Conservation (phyloP, 306 rosid genomes). For the Trichosanthes cucumerina region DNA sequence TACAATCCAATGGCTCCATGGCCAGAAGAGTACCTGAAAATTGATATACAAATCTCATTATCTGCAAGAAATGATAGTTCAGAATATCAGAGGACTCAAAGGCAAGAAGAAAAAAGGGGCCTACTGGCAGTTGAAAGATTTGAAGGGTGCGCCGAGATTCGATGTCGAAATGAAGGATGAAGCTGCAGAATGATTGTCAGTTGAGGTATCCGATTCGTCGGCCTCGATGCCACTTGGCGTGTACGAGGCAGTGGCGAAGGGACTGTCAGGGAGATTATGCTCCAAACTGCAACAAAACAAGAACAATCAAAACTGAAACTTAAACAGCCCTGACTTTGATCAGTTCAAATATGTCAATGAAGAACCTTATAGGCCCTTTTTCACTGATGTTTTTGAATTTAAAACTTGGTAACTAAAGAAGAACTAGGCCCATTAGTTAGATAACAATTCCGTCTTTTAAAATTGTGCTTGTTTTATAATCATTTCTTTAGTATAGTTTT, state of each 20-base stretch:
- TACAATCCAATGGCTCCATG: conserved; percentile 59
- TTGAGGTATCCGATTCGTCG: conserved; percentile 26
- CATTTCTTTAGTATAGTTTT: too few species aligned
- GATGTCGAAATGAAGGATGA: conserved; percentile 42
- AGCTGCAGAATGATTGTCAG: conserved; percentile 15
- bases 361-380: background rate
- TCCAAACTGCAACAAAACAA: conserved; percentile 56
- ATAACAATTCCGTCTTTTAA: too few species aligned
- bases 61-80: background rate
- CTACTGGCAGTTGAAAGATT: conserved; percentile 66
- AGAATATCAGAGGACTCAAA: background rate
- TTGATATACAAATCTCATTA: background rate
- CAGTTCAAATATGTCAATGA: background rate
- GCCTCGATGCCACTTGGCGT: conserved; percentile 20
- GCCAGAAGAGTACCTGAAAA: conserved; percentile 44
- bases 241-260: conserved; percentile 84
- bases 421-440: too few species aligned
- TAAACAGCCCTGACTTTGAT: too few species aligned
- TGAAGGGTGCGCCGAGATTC: conserved; percentile 52
- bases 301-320: background rate
- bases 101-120: background rate
- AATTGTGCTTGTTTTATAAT: too few species aligned
- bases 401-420: background rate
- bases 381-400: background rate
- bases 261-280: conserved; percentile 94